Percentiles rank a stretch among this genome's conserved stretches.
Conservation (phyloP, 2,329 filamentous ascomycete genomes). For the Trematosphaeria pertusa region DNA sequence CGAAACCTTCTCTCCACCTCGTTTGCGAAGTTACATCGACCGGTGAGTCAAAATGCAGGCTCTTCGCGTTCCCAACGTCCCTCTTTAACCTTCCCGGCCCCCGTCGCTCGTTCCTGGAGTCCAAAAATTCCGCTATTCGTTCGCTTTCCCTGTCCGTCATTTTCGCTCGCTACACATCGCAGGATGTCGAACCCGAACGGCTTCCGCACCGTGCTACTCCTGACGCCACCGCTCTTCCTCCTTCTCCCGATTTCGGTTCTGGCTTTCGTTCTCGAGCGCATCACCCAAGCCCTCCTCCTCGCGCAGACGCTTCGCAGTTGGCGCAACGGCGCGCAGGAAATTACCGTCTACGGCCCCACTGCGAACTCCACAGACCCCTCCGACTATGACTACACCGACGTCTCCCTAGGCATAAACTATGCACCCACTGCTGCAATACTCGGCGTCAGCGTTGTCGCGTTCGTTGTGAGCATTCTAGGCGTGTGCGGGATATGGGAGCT, state of each 20-base stretch:
- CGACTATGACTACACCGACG: constrained; percentile 11
- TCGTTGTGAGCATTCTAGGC: constrained; percentile 25
- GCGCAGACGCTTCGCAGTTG: constrained; percentile 17
- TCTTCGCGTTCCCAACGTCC: not conserved
- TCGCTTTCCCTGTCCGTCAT: not conserved
- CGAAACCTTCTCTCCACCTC: no score
- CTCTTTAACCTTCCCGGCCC: not conserved
- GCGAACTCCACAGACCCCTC: constrained; percentile 7
- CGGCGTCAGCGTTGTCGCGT: constrained; percentile 22
- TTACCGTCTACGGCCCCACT: constrained; percentile 19
- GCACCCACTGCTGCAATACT: constrained; percentile 26
- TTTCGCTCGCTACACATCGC: not conserved
- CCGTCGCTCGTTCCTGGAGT: not conserved
- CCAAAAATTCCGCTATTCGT: no score
- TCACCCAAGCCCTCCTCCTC: constrained; percentile 25
- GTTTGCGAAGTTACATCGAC: no score
- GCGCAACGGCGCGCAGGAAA: constrained; percentile 16
- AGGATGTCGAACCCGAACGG: constrained; percentile 31
- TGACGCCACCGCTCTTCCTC: constrained; percentile 29
- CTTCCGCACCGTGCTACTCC: constrained; percentile 28
- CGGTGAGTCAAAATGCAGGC: not conserved
- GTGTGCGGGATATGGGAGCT: constrained; percentile 39
- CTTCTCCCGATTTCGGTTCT: constrained; percentile 30
- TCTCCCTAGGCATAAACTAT: constrained; percentile 21
- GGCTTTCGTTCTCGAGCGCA: constrained; percentile 34